Base-by-base conservation (phyloP, 306 rosid species). In the Boehmeria nivea region DNA sequence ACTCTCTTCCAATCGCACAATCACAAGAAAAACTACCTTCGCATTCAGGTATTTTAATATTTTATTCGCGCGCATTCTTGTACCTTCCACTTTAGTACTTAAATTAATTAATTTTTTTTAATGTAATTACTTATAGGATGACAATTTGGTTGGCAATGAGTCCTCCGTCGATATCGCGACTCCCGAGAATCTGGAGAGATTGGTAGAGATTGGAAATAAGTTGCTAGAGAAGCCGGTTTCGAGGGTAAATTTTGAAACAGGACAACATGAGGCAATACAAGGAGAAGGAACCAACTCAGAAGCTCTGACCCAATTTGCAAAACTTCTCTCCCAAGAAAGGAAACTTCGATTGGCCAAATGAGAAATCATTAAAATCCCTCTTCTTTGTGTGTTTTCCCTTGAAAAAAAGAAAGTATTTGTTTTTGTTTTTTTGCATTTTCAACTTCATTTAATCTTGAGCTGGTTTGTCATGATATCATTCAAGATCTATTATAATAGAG, bases 161-260 rank as follows among this genome's bases (percentile, higher is more conserved):
- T n/a, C 62, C 14, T 57, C 51, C 19, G 44, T 73, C 27, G 83
- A 78, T 42, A 28, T 61, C 23, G 73, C 71, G 2, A 78, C 74
- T 0, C 6, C 42, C 13, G 40, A 66, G 46, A 73, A 78, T 62
- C 43, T 78, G 55, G 14, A 17, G 22, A 69, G 65, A 12, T 71
- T 78, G 0, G 64, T 40, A 23, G 71, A 53, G 56, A 61, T 73
- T 24, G 79, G 76, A 17, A 18, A 73, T 6, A 55, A 60, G 6
- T 25, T 78, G 22, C 21, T 78, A n/a, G 67, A 69, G 36, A 78
- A 69, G 49, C 61, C 54, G 2, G 40, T 69, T 43, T 69, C 76
- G 3, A 67, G 76, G 31, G 71, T 78, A 1, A 54, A 78, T 51
- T 22, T 78, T 42, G 76, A 69, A 52, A 73, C 71, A 0, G 83